Base-by-base conservation (phyloP, 2,329 filamentous ascomycete genomes). In the Polytolypa hystricis region DNA sequence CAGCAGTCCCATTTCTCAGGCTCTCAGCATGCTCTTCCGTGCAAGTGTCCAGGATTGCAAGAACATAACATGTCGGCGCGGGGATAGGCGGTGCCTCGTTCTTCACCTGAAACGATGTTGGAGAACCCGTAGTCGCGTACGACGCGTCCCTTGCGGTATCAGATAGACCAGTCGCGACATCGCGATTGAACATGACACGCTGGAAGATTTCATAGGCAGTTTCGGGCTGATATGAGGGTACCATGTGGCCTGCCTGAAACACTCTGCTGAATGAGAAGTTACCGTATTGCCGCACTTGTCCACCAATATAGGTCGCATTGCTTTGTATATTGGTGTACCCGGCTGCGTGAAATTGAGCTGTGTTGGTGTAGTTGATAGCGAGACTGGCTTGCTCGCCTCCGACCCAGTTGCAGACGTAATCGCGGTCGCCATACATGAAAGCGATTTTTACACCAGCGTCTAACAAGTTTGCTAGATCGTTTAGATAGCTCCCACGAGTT, bases 371-470 rank as follows among this genome's bases (percentile, higher is more conserved):
- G 7, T 63, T 58, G 33, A 73, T 54, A 2, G 61, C 61, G 1
- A 69, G 52, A 30, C 60, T 65, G 11, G 64, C 60, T 3, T 48
- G 46, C 47, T 73, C 67, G 19, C 67, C 69, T 15, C 68, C 68
- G 8, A 71, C 43, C 69, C 44, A 71, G 49, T 69, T 69, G 47
- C 64, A 66, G 1, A 58, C 58, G 41, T 66, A 77, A 48, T 77
- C 73, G 2, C 69, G 62, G 47, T 77, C 74, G 2, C 73, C 73
- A 46, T 76, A 74, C 26, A 74, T 59, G 18, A 77, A 53, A 27
- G 70, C 62, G 3, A 77, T 71, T 42, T 73, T 72, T 35, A 77
- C 62, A 6, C 71, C 71, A 11, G 61, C 58, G 35, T 77, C 73
- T 5, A 79, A 64, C 2, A 79, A 57, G 40, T 69, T 71, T 1